Evolutionary conservation across 2,329 filamentous ascomycete species (phyloP).

Genomic region (Aspergillaceae sp.): DNA sequence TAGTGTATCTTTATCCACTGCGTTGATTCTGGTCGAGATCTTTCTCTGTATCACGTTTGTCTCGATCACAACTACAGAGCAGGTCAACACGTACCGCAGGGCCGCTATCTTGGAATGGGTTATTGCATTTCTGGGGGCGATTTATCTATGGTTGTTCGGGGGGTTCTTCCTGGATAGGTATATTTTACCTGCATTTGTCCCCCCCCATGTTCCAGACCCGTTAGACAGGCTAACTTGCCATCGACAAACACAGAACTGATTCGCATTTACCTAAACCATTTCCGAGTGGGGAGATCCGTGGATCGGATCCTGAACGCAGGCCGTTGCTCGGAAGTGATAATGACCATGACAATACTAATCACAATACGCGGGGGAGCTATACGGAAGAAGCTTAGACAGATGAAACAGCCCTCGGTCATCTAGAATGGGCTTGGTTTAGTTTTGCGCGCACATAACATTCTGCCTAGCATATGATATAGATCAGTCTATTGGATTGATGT

Average conservation of each 20-base stretch:
- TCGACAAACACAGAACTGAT: no score
- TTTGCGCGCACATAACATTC: no score
- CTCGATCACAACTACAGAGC: conserved; percentile 9
- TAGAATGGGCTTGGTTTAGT: neutral
- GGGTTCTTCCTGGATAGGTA: conserved; percentile 16
- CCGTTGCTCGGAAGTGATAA: neutral
- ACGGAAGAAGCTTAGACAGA: neutral
- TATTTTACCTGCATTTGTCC: neutral
- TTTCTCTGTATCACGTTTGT: conserved; percentile 11
- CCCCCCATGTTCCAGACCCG: no score
- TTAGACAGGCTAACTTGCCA: no score
- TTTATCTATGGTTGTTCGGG: conserved; percentile 14
- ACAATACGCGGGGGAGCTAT: neutral
- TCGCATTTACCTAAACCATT: conserved; percentile 1
- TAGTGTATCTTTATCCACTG: conserved; percentile 14
- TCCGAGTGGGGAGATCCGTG: neutral
- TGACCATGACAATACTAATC: neutral
- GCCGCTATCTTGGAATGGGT: conserved; percentile 16
- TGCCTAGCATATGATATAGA: neutral
- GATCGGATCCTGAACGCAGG: conserved; percentile 1
- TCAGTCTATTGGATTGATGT: neutral
- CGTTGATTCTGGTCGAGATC: conserved; percentile 11
- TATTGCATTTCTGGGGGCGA: conserved; percentile 13
- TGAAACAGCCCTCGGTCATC: neutral
- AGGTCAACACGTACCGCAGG: conserved; percentile 4